phyloP scores from a whole-genome alignment of 805 yeast species.

The Ogataea henricii region DNA sequence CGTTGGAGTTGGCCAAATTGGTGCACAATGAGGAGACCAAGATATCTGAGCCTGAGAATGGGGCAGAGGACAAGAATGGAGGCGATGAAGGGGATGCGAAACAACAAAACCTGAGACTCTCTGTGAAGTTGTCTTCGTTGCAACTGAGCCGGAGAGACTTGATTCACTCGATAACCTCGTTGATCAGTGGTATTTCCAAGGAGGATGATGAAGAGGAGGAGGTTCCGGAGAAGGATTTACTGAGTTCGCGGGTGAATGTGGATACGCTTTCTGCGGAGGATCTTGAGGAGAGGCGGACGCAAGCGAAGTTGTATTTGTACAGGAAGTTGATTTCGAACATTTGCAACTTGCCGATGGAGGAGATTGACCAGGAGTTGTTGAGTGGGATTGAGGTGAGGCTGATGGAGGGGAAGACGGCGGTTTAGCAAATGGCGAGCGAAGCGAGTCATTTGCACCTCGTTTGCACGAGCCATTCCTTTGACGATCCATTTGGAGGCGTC shows the following conservation, averaged over 20 bases:
- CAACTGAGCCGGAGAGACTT: constrained; percentile 44
- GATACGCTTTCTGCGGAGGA: constrained; percentile 9
- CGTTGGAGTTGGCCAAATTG: constrained; percentile 56
- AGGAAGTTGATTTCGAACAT: constrained; percentile 73
- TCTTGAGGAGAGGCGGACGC: constrained; percentile 20
- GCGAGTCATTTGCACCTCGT: neutral
- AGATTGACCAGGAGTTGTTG: constrained; percentile 72
- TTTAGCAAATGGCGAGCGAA: neutral
- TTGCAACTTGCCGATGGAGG: constrained; percentile 77
- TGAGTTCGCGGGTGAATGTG: constrained; percentile 2
- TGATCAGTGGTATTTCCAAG: constrained; percentile 21
- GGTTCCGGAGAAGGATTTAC: constrained; percentile 13
- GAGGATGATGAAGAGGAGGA: constrained; percentile 10
- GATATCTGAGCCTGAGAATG: constrained; percentile 12
- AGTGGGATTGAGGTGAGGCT: constrained; percentile 70
- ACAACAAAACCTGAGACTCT: constrained; percentile 33
- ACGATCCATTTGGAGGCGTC: no score
- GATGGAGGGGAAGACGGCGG: constrained; percentile 10
- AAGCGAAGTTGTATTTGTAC: constrained; percentile 52
- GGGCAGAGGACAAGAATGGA: constrained; percentile 8
- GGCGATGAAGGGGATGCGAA: constrained; percentile 12
- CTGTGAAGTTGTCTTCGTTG: constrained; percentile 39
- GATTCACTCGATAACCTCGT: constrained; percentile 29
- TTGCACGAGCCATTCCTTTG: no score
- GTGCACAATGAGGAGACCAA: constrained; percentile 54